Evolutionary conservation across 1,284 basidiomycete species (phyloP).

Genomic region (Moniliella sp.): DNA sequence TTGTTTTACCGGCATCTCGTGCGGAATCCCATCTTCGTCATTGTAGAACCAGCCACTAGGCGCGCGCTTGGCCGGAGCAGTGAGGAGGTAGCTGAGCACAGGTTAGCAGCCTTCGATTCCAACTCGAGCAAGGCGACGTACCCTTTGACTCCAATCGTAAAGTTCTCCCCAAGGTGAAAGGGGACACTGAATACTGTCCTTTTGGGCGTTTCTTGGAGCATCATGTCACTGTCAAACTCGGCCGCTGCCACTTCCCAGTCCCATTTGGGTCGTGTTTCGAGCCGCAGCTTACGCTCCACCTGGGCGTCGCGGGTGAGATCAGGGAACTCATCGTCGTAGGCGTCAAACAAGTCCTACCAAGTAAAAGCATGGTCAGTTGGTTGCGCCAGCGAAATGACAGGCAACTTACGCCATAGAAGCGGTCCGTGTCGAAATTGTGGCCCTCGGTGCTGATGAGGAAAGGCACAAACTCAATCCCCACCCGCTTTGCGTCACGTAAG

Average conservation of each 20-base stretch:
- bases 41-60: constrained; percentile 21
- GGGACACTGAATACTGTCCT: constrained; percentile 64
- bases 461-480: constrained; percentile 55
- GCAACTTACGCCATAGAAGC: constrained; percentile 57
- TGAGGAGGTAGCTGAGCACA: neutral
- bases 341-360: constrained; percentile 18
- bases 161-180: constrained; percentile 45
- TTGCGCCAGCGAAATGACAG: no score
- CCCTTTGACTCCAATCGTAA: constrained; percentile 65
- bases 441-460: constrained; percentile 64
- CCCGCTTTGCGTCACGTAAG: constrained; percentile 40
- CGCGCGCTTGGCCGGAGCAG: constrained; percentile 7
- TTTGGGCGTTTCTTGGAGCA: constrained; percentile 51
- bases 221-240: constrained; percentile 26
- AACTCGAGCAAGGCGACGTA: constrained; percentile 30
- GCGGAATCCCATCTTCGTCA: constrained; percentile 9
- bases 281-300: constrained; percentile 8
- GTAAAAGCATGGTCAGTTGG: no score
- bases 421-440: constrained; percentile 43
- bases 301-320: constrained; percentile 4
- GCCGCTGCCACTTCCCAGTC: constrained; percentile 16
- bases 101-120: neutral
- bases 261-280: constrained; percentile 11
- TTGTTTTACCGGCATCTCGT: neutral
- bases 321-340: constrained; percentile 10